Evolutionary conservation across 2,329 filamentous ascomycete genomes (phyloP).

Genomic region (Verticillium albo-atrum): DNA sequence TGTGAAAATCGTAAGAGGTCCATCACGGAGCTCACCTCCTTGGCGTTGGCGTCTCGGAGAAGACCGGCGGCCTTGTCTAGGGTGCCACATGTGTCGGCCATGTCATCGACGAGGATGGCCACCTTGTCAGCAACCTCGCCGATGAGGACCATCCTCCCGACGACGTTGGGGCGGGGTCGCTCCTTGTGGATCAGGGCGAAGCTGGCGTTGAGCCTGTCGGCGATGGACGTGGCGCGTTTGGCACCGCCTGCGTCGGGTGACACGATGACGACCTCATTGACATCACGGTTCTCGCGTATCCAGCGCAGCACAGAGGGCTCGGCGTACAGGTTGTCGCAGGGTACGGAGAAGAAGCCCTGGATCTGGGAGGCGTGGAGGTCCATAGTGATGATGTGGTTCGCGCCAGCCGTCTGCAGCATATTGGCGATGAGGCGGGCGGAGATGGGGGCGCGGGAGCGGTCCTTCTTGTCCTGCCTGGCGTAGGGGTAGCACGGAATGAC

Average conservation of each 20-base stretch:
- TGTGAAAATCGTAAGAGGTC: neutral
- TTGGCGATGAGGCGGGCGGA: slow-evolving; percentile 87
- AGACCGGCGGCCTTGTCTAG: slow-evolving; percentile 81
- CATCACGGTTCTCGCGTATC: slow-evolving; percentile 73
- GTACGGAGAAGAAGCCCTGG: slow-evolving; percentile 80
- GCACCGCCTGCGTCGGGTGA: slow-evolving; percentile 83
- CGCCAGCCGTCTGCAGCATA: slow-evolving; percentile 85
- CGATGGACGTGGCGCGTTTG: slow-evolving; percentile 81
- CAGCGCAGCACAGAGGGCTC: slow-evolving; percentile 81
- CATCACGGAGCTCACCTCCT: slow-evolving; percentile 56
- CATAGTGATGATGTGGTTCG: slow-evolving; percentile 70
- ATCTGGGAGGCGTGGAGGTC: slow-evolving; percentile 84
- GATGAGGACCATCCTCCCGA: slow-evolving; percentile 89
- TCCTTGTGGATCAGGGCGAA: slow-evolving; percentile 92
- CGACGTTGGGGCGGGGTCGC: slow-evolving; percentile 79
- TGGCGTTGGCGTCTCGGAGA: slow-evolving; percentile 80
- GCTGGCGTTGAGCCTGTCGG: slow-evolving; percentile 74
- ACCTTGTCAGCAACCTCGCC: slow-evolving; percentile 88
- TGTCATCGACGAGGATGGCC: slow-evolving; percentile 95
- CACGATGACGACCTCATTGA: slow-evolving; percentile 78
- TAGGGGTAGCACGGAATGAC: slow-evolving; percentile 90
- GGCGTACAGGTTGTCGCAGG: slow-evolving; percentile 69
- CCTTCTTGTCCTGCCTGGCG: slow-evolving; percentile 89
- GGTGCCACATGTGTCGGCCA: slow-evolving; percentile 94
- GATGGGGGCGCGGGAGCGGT: slow-evolving; percentile 77